A percentile compares a stretch with the other conserved stretches of the same genome.
Conservation (phyloP, 1,284 basidiomycete species). For the Gymnopus androsaceus region DNA sequence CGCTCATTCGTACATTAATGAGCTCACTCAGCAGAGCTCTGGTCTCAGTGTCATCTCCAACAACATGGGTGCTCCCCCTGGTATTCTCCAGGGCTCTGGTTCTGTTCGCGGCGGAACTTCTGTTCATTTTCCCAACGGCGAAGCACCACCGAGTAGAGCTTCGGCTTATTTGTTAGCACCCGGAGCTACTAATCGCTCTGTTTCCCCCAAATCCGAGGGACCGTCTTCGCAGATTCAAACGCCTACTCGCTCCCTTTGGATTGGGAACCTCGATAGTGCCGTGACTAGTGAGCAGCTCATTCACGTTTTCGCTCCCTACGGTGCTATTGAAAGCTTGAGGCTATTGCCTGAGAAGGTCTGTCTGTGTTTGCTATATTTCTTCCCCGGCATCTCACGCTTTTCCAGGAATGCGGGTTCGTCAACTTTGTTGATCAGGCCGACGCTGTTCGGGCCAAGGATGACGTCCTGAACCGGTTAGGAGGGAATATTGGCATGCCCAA, state of each 20-base stretch:
- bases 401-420: constrained; percentile 95
- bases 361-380: constrained; percentile 17
- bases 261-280: constrained; percentile 92
- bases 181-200: constrained; percentile 62
- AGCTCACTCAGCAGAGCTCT: constrained; percentile 43
- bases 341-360: constrained; percentile 93
- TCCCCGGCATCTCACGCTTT: constrained; percentile 2
- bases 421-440: constrained; percentile 96
- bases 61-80: constrained; percentile 42
- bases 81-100: constrained; percentile 54
- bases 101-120: constrained; percentile 48
- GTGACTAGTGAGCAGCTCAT: constrained; percentile 94
- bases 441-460: constrained; percentile 94
- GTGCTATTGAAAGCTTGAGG: constrained; percentile 92
- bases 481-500: constrained; percentile 93
- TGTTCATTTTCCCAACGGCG: constrained; percentile 69
- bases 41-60: constrained; percentile 46
- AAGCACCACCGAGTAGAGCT: constrained; percentile 52
- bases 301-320: constrained; percentile 93
- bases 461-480: constrained; percentile 91
- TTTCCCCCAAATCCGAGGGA: constrained; percentile 77
- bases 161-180: constrained; percentile 71
- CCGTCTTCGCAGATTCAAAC: constrained; percentile 77
- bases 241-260: constrained; percentile 95
- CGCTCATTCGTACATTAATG: constrained; percentile 59